Percentiles rank a stretch among this genome's conserved stretches.
These are phyloP conservation scores for Macrocystidia cucumis DNA, from an alignment of 1,284 basidiomycete species.

Conservation along the genomic window DNA sequence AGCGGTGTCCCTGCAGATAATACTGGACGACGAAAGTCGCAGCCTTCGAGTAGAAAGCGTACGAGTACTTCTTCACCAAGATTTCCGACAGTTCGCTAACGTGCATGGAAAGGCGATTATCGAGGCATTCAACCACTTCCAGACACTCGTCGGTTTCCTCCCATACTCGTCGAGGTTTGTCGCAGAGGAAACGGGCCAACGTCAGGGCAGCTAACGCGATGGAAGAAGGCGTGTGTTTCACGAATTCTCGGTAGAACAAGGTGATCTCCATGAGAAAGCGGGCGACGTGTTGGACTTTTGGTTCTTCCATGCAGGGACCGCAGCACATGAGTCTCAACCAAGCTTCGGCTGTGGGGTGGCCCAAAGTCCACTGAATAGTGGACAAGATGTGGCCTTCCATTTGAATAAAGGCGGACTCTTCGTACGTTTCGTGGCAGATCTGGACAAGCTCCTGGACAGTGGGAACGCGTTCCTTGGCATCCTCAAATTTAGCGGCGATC, in stretches of 20 bases:
- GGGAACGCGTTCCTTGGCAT: slow-evolving; percentile 97
- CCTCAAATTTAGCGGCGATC: slow-evolving; percentile 99
- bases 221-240: slow-evolving; percentile 78
- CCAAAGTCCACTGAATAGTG: slow-evolving; percentile 94
- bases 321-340: slow-evolving; percentile 86
- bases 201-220: slow-evolving; percentile 87
- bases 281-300: slow-evolving; percentile 88
- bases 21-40: slow-evolving; percentile 89
- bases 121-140: slow-evolving; percentile 79
- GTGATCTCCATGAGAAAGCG: slow-evolving; percentile 99
- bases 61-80: slow-evolving; percentile 96
- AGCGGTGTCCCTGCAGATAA: slow-evolving; percentile 78
- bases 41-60: slow-evolving; percentile 90
- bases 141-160: slow-evolving; percentile 74
- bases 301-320: slow-evolving; percentile 69
- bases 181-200: slow-evolving; percentile 83
- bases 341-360: slow-evolving; percentile 96
- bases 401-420: slow-evolving; percentile 93
- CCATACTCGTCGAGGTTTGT: slow-evolving; percentile 67
- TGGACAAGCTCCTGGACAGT: slow-evolving; percentile 90
- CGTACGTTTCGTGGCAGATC: slow-evolving; percentile 93
- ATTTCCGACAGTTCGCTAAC: slow-evolving; percentile 90
- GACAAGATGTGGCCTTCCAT: slow-evolving; percentile 97
- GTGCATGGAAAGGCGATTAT: slow-evolving; percentile 78
- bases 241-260: slow-evolving; percentile 93